Evolutionary conservation across 2,329 filamentous ascomycete genomes (phyloP), one percentile per base, ranked within the genome.

Genomic region (Cordyceps cateniannulata): DNA sequence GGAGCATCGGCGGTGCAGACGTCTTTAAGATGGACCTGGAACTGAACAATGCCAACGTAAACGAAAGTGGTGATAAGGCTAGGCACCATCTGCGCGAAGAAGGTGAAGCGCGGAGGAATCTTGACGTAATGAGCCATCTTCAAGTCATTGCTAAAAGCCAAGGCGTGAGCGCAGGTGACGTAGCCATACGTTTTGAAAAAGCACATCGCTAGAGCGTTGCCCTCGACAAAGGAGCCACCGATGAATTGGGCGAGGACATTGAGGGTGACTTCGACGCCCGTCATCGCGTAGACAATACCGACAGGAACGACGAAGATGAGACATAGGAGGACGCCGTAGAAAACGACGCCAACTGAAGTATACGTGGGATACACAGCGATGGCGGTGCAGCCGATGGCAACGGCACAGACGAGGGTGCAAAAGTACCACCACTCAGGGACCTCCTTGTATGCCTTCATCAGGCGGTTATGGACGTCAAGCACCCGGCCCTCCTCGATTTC

Each of bases 71-170:
- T 79, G 12, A 78, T 62, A 57, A 80, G 66, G 42, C 77, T 78
- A 48, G 77, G 77, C 25, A 72, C 72, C 3, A 76, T 75, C 65
- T 83, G 80, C 6, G 76, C 77, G 27, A 74, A 72, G 66, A 82
- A 82, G 3, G 78, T 71, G 10, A 76, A 77, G 3, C 75, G 72
- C 0, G 76, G 77, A 0, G 79, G 75, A 45, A 81, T 77, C 65
- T 82, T 81, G 58, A 81, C 68, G 66, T 81, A 81, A 60, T 80
- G 79, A 1, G 73, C 79, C 32, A 82, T 68, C 67, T 82, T 82
- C 73, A 81, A 73, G 63, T 82, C 79, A 62, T 76, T 73, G 62
- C 48, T 69, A 52, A 72, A 72, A 24, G 65, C 61, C 24, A 72
- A 60, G 5, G 68, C 67, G 24, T 70, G 69, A 8, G 65, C 67